phyloP scores from a whole-genome alignment of 805 yeast species.

The Wickerhamomyces tratensis region DNA sequence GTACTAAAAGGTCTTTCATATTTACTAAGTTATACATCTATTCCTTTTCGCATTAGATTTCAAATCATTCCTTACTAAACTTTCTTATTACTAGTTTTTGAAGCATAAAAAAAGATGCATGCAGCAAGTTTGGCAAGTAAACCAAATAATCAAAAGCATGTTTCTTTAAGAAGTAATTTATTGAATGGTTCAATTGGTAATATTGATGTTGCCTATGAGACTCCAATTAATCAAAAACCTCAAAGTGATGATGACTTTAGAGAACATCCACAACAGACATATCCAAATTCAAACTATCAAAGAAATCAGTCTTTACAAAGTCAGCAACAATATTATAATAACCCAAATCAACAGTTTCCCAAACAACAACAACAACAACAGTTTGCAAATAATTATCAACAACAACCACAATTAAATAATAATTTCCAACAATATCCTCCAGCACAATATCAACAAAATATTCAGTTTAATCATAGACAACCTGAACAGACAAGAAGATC shows the following conservation, averaged over 20 bases:
- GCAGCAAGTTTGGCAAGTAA: not conserved
- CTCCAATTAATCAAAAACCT: slow-evolving; percentile 17
- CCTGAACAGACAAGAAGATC: slow-evolving; percentile 7
- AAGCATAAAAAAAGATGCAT: too few species aligned
- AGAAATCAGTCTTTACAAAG: not conserved
- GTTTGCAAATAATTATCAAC: not conserved
- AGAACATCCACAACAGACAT: not conserved
- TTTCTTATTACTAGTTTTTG: too few species aligned
- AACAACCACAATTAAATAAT: not conserved
- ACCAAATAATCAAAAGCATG: not conserved
- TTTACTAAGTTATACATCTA: too few species aligned
- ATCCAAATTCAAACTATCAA: slow-evolving; percentile 1
- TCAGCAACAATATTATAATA: not conserved
- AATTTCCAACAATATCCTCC: too few species aligned
- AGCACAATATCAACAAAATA: not conserved
- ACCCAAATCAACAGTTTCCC: slow-evolving; percentile 2
- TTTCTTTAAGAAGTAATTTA: slow-evolving; percentile 23
- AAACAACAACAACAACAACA: slow-evolving; percentile 11
- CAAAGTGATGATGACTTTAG: not conserved
- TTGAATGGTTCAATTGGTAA: slow-evolving; percentile 29
- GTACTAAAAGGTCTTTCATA: too few species aligned
- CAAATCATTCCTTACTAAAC: too few species aligned
- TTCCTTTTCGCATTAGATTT: too few species aligned
- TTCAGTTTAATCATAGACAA: not conserved
- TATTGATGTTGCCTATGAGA: slow-evolving; percentile 35